These are phyloP conservation scores for Ustilago shanxiensis DNA, from an alignment of 1,284 basidiomycete species.

Conservation along the genomic window DNA sequence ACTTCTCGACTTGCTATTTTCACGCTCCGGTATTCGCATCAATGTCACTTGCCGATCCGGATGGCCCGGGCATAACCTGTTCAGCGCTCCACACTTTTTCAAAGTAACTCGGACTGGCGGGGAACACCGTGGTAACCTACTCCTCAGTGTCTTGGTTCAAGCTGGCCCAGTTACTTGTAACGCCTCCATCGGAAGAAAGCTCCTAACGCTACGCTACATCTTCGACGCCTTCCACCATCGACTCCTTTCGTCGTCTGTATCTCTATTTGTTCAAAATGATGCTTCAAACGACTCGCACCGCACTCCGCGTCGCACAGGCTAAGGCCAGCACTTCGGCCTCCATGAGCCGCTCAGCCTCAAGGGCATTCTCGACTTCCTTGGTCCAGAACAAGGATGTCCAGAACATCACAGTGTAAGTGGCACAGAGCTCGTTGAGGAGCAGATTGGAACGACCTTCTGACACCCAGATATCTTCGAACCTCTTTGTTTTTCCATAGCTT, in stretches of 20 bases:
- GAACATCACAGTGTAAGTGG: constrained; percentile 68
- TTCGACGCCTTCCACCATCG: neutral
- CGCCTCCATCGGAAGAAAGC: constrained; percentile 25
- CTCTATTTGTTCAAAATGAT: constrained; percentile 25
- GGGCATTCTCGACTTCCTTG: constrained; percentile 60
- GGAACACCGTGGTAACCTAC: too few species aligned
- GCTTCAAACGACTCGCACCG: constrained; percentile 31
- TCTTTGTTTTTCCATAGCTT: constrained; percentile 44
- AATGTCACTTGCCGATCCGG: constrained; percentile 24
- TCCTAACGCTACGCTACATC: too few species aligned
- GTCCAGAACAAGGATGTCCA: constrained; percentile 64
- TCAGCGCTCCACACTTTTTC: constrained; percentile 11
- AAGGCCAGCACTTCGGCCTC: constrained; percentile 19
- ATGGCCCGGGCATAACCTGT: constrained; percentile 30
- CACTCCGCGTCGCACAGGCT: constrained; percentile 24
- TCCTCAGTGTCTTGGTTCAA: too few species aligned
- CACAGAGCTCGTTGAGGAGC: neutral
- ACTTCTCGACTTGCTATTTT: constrained; percentile 14
- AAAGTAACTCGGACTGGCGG: neutral
- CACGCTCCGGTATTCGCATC: constrained; percentile 30
- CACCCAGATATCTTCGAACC: neutral
- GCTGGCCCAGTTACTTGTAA: too few species aligned
- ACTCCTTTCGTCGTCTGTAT: neutral
- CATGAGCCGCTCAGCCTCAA: constrained; percentile 23
- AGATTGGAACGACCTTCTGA: neutral